These are phyloP conservation scores for Apium graveolens DNA, from an alignment of 129 eudicot genomes.

Conservation along the genomic window DNA sequence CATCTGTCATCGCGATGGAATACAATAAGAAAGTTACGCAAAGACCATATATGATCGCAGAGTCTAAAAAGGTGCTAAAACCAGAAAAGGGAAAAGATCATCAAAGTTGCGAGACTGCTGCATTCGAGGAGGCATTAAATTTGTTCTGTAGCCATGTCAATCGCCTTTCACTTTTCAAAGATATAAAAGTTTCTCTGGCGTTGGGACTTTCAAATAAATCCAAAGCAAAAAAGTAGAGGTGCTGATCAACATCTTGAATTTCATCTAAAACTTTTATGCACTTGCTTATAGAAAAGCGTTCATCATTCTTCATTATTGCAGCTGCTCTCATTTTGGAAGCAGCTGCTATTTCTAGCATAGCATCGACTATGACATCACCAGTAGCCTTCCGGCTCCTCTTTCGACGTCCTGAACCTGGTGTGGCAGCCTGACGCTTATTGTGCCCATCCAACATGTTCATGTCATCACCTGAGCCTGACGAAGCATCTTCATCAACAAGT, in stretches of 20 bases:
- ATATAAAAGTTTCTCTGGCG: slow-evolving; percentile 44
- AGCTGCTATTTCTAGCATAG: slow-evolving; percentile 34
- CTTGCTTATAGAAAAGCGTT: slow-evolving; percentile 50
- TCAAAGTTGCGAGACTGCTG: slow-evolving; percentile 21
- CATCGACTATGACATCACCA: slow-evolving; percentile 10
- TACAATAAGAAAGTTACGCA: background rate
- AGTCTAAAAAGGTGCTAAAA: background rate
- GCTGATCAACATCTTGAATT: slow-evolving; percentile 50
- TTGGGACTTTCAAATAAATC: slow-evolving; percentile 48
- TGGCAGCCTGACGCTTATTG: slow-evolving; percentile 33
- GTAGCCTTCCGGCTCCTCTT: slow-evolving; percentile 47
- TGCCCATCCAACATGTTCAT: slow-evolving; percentile 45
- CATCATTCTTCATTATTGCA: slow-evolving; percentile 46
- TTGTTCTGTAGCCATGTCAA: slow-evolving; percentile 45
- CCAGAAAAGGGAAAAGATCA: background rate
- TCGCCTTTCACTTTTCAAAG: slow-evolving; percentile 37
- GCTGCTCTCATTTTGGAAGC: slow-evolving; percentile 72
- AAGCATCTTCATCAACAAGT: slow-evolving; percentile 47
- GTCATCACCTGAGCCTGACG: slow-evolving; percentile 62
- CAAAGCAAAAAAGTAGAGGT: slow-evolving; percentile 46
- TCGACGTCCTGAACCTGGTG: slow-evolving; percentile 35
- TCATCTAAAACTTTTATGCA: slow-evolving; percentile 52
- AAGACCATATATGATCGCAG: background rate
- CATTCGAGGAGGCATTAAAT: slow-evolving; percentile 27
- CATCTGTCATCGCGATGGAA: background rate